Evolutionary conservation across 192 early-diverging fungal species (phyloP), one percentile per base, ranked within the genome.

Genomic region (Coemansia sp.): DNA sequence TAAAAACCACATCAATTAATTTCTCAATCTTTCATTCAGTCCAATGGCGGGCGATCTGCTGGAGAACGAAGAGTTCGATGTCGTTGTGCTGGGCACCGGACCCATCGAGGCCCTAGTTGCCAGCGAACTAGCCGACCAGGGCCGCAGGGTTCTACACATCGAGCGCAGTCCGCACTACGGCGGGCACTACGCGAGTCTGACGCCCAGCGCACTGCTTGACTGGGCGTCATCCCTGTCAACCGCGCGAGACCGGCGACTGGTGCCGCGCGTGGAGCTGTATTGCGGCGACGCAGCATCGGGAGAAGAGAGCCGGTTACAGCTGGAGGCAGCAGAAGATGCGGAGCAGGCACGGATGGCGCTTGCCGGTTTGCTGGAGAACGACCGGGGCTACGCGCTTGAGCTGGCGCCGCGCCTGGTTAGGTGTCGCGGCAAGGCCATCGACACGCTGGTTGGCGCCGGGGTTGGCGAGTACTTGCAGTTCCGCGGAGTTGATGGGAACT

Each of bases 401-500:
- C 67, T 77, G 17, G 74, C 66, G 2, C 80, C 80, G 11, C 92
- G 91, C 67, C 61, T 96, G 32, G 68, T 92, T 3, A 81, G 84
- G 40, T 88, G 87, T 16, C 86, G 88, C 10, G 94, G 94, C 12
- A 69, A 75, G 0, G 64, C 93, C 20, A 88, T 95, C 7, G 89
- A 96, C 50, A 56, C 89, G 38, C 71, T 98, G 62, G 88, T 95
- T 51, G 79, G 74, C 39, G 89, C 88, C 7, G 92, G 91, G 7
- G 89, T 95, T 14, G 91, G 91, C 22, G 88, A 88, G 42, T 94
- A 95, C 83, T 72, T 97, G 22, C 95, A 97, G 71, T 98, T 98
- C 75, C 90, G 91, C 63, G 87, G 88, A 7, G 66, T 96, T 12
- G 94, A 94, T 57, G 73, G 82, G 10, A 89, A 88, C 9, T 90